These are phyloP conservation scores for Exophiala alcalophila DNA, from an alignment of 2,329 filamentous ascomycete species.

Conservation along the genomic window DNA sequence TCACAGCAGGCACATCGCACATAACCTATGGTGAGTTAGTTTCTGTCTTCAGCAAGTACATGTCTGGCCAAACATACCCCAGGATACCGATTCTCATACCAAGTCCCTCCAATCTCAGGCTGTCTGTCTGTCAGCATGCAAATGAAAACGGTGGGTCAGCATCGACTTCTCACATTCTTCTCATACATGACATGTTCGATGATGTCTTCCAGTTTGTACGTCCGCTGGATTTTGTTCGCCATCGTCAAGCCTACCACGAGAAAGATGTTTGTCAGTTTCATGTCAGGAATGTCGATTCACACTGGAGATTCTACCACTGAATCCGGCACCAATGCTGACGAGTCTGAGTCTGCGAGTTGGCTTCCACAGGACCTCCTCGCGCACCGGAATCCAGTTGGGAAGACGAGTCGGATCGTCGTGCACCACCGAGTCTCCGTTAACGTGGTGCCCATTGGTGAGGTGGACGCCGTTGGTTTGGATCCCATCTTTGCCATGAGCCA, in stretches of 20 bases:
- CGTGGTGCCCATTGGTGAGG: too few relatives aligned
- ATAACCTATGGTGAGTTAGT: conserved; percentile 7
- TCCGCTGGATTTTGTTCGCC: conserved; percentile 29
- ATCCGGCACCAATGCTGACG: conserved; percentile 29
- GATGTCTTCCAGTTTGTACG: conserved; percentile 13
- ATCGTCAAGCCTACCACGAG: conserved; percentile 28
- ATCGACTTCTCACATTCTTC: conserved; percentile 19
- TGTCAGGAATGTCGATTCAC: neutral
- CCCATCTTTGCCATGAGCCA: too few relatives aligned
- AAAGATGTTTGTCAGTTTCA: neutral
- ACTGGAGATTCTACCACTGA: conserved; percentile 8
- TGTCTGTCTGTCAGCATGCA: conserved; percentile 19
- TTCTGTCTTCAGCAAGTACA: too few relatives aligned
- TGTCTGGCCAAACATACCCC: conserved; percentile 17
- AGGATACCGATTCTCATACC: conserved; percentile 31
- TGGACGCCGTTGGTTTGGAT: neutral
- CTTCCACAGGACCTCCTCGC: conserved; percentile 12
- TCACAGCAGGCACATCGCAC: conserved; percentile 28
- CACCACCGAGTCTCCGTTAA: too few relatives aligned
- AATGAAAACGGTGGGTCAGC: too few relatives aligned
- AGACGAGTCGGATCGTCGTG: too few relatives aligned
- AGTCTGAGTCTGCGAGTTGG: conserved; percentile 15
- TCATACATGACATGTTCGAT: conserved; percentile 31
- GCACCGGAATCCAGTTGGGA: conserved; percentile 11
- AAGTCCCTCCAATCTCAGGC: conserved; percentile 29